Evolutionary conservation across 768 basidiomycete species (phyloP).

Genomic region (Coprinopsis cinerea): DNA sequence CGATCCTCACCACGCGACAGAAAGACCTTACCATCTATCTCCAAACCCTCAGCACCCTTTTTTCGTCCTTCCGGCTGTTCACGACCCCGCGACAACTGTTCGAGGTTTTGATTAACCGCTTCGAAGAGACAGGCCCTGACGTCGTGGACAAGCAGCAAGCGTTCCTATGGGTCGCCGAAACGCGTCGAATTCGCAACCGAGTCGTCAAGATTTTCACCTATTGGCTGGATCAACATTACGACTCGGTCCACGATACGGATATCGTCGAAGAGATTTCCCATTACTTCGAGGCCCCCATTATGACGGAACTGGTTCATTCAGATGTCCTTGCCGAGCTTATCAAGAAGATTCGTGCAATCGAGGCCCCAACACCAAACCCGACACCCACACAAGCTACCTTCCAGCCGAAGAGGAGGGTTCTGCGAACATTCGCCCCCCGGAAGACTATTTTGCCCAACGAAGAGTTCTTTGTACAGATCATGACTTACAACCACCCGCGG

Average conservation of each 20-base stretch:
- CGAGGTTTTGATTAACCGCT: constrained; percentile 37
- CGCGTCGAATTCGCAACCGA: constrained; percentile 47
- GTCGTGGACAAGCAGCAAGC: constrained; percentile 21
- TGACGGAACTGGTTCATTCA: not conserved
- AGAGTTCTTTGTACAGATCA: constrained; percentile 22
- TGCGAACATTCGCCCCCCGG: too few species aligned
- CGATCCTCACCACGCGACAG: constrained; percentile 39
- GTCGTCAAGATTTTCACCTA: constrained; percentile 53
- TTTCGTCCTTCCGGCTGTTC: constrained; percentile 67
- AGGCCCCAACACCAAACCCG: too few species aligned
- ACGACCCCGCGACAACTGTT: constrained; percentile 43
- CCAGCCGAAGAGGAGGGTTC: too few species aligned
- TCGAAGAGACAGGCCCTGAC: constrained; percentile 26
- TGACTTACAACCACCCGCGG: constrained; percentile 16
- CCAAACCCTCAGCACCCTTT: constrained; percentile 49
- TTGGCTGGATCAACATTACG: constrained; percentile 76
- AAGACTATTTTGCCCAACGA: too few species aligned
- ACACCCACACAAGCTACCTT: too few species aligned
- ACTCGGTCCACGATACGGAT: constrained; percentile 41
- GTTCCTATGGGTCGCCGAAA: constrained; percentile 33
- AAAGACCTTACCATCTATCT: constrained; percentile 30
- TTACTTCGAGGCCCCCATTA: constrained; percentile 4
- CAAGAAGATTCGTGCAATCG: constrained; percentile 2
- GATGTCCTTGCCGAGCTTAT: constrained; percentile 1
- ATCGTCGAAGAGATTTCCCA: constrained; percentile 22